Evolutionary conservation across 2,329 filamentous ascomycete genomes (phyloP).

Genomic region (Pseudogymnoascus sp.): DNA sequence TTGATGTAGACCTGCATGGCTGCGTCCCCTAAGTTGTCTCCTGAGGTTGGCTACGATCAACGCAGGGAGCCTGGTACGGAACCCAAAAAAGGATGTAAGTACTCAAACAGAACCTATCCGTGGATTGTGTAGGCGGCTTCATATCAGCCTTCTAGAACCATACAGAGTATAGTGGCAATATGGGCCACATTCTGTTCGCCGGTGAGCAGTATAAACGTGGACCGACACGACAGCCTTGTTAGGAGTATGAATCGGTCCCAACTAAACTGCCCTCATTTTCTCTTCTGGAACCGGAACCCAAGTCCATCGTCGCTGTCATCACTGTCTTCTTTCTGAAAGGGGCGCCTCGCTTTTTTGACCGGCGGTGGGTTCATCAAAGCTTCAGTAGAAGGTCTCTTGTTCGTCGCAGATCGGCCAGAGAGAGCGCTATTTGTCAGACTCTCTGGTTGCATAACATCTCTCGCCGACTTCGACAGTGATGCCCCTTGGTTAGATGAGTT

Average conservation of each 20-base stretch:
- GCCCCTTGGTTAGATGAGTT: neutral
- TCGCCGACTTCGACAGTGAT: neutral
- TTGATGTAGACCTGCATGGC: neutral
- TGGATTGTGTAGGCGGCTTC: neutral
- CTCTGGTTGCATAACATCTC: neutral
- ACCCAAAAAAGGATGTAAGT: neutral
- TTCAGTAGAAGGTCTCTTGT: conserved; percentile 23
- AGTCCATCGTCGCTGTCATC: conserved; percentile 26
- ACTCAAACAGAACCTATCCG: neutral
- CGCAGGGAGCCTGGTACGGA: neutral
- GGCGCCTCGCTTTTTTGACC: conserved; percentile 23
- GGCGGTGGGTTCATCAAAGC: conserved; percentile 19
- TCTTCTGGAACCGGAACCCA: conserved; percentile 26
- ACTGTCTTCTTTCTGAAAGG: conserved; percentile 16
- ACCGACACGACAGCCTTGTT: too few relatives aligned
- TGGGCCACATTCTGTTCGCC: neutral
- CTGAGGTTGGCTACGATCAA: neutral
- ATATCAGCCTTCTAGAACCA: neutral
- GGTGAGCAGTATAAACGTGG: neutral
- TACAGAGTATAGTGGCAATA: neutral
- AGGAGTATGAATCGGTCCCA: neutral
- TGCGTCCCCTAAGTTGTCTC: neutral
- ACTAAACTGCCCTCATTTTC: conserved; percentile 10
- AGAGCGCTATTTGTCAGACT: neutral
- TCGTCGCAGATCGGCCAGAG: neutral